Base-by-base conservation (phyloP, 2,329 filamentous ascomycete genomes). In the Alternaria sp. region DNA sequence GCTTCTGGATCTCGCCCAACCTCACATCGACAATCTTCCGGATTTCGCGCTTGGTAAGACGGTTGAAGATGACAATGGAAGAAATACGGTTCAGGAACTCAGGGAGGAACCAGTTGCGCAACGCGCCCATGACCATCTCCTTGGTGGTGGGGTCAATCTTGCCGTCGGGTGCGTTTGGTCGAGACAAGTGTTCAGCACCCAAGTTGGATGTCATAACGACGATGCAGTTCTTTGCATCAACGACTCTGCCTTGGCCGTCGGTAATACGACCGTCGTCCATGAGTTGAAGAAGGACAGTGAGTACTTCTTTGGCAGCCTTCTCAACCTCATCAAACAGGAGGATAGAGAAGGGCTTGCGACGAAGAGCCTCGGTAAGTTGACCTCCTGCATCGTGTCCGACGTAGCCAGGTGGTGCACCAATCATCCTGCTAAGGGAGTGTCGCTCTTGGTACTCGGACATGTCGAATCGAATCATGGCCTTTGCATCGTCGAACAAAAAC, bases 391-490 rank as follows among this genome's bases (percentile, higher is more conserved):
- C 95, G 77, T 99, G 94, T 16, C 95, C 95, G 61, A 99, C 94
- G 70, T 99, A 99, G 66, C 95, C 95, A 5, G 95, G 95, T 20
- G 95, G 95, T 20, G 95, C 94, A 77, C 95, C 95, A 71, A 99
- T 99, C 93, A 99, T 97, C 62, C 95, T 89, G 78, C 93, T 97
- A 14, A 99, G 87, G 0, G 94, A 91, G 79, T 99, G 95, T 5
- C 94, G 90, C 81, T 99, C 95, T 80, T 99, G 96, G 80, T 99
- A 99, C 81, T 99, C 95, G 5, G 94, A 98, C 95, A 99, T 99
- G 78, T 99, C 95, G 82, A 99, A 97, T 40, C 95, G 91, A 72
- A 99, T 97, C 95, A 99, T 98, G 34, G 94, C 85, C 83, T 97
- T 97, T 27, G 94, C 83, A 71, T 99, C 95, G 77, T 99, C 95